A percentile compares a stretch with the other conserved stretches of the same genome.
phyloP scores from a whole-genome alignment of 495 filamentous ascomycete genomes.

The Penicillium parvum region DNA sequence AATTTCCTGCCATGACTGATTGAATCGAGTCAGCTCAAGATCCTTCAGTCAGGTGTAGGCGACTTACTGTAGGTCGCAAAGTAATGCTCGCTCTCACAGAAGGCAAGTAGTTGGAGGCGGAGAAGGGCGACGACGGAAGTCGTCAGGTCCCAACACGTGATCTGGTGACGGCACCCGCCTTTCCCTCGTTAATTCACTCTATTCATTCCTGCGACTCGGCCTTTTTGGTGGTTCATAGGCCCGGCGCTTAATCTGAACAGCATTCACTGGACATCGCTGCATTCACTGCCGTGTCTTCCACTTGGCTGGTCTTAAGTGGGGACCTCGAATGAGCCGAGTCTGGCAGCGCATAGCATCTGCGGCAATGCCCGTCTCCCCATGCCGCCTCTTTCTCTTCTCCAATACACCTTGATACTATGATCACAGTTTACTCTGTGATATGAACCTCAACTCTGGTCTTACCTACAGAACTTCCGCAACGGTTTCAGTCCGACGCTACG shows the following conservation, averaged over 20 bases:
- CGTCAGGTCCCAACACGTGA: constrained; percentile 8
- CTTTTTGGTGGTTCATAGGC: too few species aligned
- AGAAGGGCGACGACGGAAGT: constrained; percentile 8
- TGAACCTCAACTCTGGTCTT: too few species aligned
- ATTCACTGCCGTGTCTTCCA: too few species aligned
- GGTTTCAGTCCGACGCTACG: not conserved
- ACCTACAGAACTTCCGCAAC: too few species aligned
- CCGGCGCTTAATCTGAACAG: too few species aligned
- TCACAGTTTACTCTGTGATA: not conserved
- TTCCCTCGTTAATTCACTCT: too few species aligned
- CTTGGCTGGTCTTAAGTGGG: not conserved
- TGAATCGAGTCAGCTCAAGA: constrained; percentile 2
- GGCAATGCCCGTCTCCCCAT: not conserved
- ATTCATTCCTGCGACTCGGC: too few species aligned
- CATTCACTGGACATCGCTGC: too few species aligned
- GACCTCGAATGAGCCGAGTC: constrained; percentile 2
- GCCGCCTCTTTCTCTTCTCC: not conserved
- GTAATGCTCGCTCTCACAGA: constrained; percentile 10
- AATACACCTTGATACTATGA: not conserved
- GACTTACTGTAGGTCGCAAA: constrained; percentile 15
- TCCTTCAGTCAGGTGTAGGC: not conserved
- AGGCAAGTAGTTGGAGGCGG: constrained; percentile 12
- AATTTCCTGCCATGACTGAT: constrained; percentile 51
- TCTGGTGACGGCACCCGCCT: constrained; percentile 17
- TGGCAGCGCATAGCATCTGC: constrained; percentile 1